Evolutionary conservation across 164 flowering plant genomes (phyloP).

Genomic region (Umbellularia californica): DNA sequence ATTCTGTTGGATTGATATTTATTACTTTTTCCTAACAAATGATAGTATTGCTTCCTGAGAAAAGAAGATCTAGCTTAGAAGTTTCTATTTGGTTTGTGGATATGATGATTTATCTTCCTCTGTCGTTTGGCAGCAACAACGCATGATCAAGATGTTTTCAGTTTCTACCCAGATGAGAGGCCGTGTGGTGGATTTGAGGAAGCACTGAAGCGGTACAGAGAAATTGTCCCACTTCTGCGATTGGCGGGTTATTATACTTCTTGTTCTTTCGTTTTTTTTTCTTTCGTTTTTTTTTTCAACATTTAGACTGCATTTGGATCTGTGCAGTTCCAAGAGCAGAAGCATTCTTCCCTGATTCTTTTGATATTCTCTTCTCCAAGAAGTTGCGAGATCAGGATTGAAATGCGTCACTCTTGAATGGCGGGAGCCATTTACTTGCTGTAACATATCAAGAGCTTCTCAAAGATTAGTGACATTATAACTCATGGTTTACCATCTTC

Average conservation of each 20-base stretch:
- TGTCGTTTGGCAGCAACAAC: slow-evolving; percentile 59
- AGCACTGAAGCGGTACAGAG: slow-evolving; percentile 64
- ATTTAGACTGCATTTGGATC: background rate
- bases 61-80: background rate
- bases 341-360: background rate
- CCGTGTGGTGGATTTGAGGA: slow-evolving; percentile 89
- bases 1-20: background rate
- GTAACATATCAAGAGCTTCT: background rate
- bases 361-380: background rate
- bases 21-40: background rate
- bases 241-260: slow-evolving; percentile 57
- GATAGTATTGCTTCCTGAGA: too few relatives aligned
- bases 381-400: background rate
- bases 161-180: slow-evolving; percentile 74
- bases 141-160: slow-evolving; percentile 91
- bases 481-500: background rate
- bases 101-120: background rate
- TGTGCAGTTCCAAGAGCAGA: background rate
- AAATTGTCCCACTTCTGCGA: slow-evolving; percentile 68
- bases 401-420: background rate
- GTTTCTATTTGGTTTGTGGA: background rate
- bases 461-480: background rate
- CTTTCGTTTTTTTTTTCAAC: background rate
- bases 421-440: background rate
- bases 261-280: background rate